These are phyloP conservation scores for Solanum piurae DNA, from an alignment of 257 asterid genomes.

Conservation along the genomic window DNA sequence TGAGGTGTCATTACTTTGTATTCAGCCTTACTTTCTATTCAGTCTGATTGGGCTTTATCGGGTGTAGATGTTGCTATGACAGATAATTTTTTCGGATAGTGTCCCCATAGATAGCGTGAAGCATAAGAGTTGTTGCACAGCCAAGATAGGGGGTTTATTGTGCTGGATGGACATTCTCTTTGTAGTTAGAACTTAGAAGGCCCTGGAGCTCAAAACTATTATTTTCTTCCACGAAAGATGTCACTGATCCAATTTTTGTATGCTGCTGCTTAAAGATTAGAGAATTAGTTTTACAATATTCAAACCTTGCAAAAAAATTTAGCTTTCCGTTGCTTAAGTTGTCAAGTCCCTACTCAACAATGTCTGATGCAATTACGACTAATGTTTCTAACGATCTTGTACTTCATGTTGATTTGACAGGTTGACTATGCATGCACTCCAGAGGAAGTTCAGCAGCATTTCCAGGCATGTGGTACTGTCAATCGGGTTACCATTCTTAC, in stretches of 20 bases:
- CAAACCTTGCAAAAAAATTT: not conserved
- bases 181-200: not conserved
- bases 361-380: not conserved
- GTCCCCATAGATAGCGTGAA: not conserved
- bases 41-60: slow-evolving; percentile 1
- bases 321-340: not conserved
- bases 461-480: slow-evolving; percentile 73
- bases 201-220: not conserved
- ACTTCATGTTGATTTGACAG: slow-evolving; percentile 16
- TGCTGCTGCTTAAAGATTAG: not conserved
- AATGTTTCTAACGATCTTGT: slow-evolving; percentile 13
- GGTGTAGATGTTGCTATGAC: not conserved
- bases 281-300: not conserved
- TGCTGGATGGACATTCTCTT: not conserved
- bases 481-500: slow-evolving; percentile 73
- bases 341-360: not conserved
- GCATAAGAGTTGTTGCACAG: not conserved
- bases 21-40: slow-evolving; percentile 19
- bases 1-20: slow-evolving; percentile 57
- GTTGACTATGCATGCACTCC: slow-evolving; percentile 85
- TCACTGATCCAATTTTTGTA: not conserved
- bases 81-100: not conserved
- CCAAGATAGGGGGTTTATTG: not conserved
- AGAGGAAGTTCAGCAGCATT: slow-evolving; percentile 85
- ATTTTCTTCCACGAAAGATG: not conserved